phyloP scores from a whole-genome alignment of 2,329 filamentous ascomycete species.

The Fusarium fracticaudum region DNA sequence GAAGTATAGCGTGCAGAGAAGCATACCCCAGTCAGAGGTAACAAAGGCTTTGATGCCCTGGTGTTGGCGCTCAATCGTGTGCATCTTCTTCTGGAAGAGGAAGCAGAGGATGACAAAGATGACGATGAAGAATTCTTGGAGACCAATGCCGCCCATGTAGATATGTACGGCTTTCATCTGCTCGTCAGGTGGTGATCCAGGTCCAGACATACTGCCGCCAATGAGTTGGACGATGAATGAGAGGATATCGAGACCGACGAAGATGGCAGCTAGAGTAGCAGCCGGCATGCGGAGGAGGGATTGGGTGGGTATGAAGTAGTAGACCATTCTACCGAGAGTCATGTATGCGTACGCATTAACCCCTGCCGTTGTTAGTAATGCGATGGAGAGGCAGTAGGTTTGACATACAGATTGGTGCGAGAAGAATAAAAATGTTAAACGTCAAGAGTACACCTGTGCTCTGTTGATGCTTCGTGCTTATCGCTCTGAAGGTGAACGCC shows the following conservation, averaged over 20 bases:
- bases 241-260: conserved; percentile 54
- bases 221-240: conserved; percentile 49
- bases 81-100: conserved; percentile 26
- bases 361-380: conserved; percentile 39
- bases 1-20: conserved; percentile 46
- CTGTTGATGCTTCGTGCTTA: conserved; percentile 36
- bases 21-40: conserved; percentile 15
- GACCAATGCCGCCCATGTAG: conserved; percentile 64
- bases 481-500: conserved; percentile 34
- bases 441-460: conserved; percentile 26
- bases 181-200: conserved; percentile 38
- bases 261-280: conserved; percentile 48
- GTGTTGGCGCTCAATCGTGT: neutral
- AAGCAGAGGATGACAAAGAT: conserved; percentile 53
- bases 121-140: conserved; percentile 62
- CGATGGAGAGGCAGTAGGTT: rapidly evolving
- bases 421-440: conserved; percentile 39
- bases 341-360: conserved; percentile 61
- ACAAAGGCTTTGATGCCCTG: neutral
- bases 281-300: conserved; percentile 51
- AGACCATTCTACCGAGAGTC: conserved; percentile 56
- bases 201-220: conserved; percentile 45
- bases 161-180: conserved; percentile 50
- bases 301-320: conserved; percentile 53
- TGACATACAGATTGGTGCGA: conserved; percentile 37